Percentiles rank a stretch among this genome's conserved stretches.
phyloP scores from a whole-genome alignment of 2,329 filamentous ascomycete genomes.

The Trichothecium sympodiale region DNA sequence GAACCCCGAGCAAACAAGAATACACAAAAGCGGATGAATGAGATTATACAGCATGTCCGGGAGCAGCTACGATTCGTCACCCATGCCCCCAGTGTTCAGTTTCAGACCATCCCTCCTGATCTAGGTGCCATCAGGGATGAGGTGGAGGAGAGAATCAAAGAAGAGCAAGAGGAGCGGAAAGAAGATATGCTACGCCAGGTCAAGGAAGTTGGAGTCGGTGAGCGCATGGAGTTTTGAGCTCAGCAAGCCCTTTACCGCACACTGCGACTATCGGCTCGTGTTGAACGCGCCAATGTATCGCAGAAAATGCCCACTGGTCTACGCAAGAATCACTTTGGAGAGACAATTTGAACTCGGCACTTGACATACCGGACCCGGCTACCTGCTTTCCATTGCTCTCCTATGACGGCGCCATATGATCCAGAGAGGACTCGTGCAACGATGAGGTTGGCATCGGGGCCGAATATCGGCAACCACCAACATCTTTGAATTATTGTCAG shows the following conservation, averaged over 20 bases:
- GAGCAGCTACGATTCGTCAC: conserved; percentile 82
- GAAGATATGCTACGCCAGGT: conserved; percentile 35
- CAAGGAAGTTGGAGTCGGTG: conserved; percentile 46
- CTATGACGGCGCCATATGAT: too few relatives aligned
- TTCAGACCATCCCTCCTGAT: conserved; percentile 69
- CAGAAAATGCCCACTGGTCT: too few relatives aligned
- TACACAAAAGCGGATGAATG: conserved; percentile 60
- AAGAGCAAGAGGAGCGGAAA: conserved; percentile 50
- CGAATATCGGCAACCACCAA: too few relatives aligned
- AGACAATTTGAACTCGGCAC: too few relatives aligned
- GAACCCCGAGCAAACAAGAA: conserved; percentile 71
- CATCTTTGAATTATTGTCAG: too few relatives aligned
- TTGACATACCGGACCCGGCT: too few relatives aligned
- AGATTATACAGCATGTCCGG: conserved; percentile 65
- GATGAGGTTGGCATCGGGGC: too few relatives aligned
- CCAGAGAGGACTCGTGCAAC: too few relatives aligned
- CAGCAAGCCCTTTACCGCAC: not conserved
- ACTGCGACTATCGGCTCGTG: too few relatives aligned
- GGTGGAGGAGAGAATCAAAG: conserved; percentile 55
- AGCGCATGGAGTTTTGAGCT: conserved; percentile 39
- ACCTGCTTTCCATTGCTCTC: too few relatives aligned
- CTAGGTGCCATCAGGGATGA: conserved; percentile 57
- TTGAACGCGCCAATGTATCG: too few relatives aligned
- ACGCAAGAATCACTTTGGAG: too few relatives aligned
- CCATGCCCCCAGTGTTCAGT: conserved; percentile 78